Evolutionary conservation across 768 basidiomycete genomes (phyloP), one percentile per base, ranked within the genome.

Genomic region (Auriscalpium vulgare): DNA sequence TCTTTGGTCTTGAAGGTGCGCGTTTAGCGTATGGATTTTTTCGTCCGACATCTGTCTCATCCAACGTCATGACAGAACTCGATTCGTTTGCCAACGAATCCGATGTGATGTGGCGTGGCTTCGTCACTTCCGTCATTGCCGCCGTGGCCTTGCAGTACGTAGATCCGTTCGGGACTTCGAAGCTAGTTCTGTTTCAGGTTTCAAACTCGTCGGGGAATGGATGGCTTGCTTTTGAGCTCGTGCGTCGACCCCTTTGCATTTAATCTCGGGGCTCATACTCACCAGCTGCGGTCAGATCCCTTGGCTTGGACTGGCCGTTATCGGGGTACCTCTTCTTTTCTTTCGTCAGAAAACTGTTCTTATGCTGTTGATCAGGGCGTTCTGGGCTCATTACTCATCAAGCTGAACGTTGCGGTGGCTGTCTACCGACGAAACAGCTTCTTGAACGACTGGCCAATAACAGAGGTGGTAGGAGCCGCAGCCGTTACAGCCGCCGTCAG

Each of bases 51-150:
- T 53, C 43, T 50, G 29, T 35, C 49, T 23, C 44, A 34, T 11
- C 8, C 34, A 45, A 35, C 37, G 4, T 29, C 29, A 5, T 45
- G 47, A n/a, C 56, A 82, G 84, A 87, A 65, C 70, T 87, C 16
- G 84, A 85, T 60, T 79, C 81, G 1, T 85, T 85, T 64, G 78
- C 83, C 16, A 82, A 79, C 61, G 84, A 85, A 57, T 83, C 84
- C 3, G 88, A 91, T 60, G 86, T 88, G 34, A 82, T 88, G 78
- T 88, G 86, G 87, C 77, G 83, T 55, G 89, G 85, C n/a, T 95
- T 95, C 66, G 91, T 91, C 54, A 91, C 89, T 14, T 91, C 90
- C 8, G 88, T 86, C 50, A 80, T 93, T 51, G 92, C 92, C 0
- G 90, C 91, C 1, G 82, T 91, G n/a, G 78, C 87, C 0, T 69